Percentiles rank a stretch among this genome's conserved stretches.
These are phyloP conservation scores for Akanthomyces uredinophilus DNA, from an alignment of 2,329 filamentous ascomycete genomes.

Conservation along the genomic window DNA sequence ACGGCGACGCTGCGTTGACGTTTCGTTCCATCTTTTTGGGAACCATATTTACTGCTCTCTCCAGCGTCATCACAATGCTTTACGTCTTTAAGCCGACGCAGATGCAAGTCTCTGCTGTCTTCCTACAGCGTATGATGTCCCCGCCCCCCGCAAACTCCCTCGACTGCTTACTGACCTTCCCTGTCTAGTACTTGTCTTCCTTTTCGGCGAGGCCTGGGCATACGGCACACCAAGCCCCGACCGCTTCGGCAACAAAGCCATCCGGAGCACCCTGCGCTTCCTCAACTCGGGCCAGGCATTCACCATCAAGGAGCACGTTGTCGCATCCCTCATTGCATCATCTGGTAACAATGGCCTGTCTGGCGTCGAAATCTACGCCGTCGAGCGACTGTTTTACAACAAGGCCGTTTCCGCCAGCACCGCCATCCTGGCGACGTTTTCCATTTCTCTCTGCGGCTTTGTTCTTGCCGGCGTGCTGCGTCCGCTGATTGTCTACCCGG, in stretches of 20 bases:
- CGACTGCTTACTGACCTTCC: not conserved
- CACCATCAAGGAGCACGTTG: constrained; percentile 20
- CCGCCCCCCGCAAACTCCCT: not conserved
- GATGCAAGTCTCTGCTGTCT: constrained; percentile 19
- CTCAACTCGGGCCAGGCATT: constrained; percentile 19
- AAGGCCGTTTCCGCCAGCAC: constrained; percentile 21
- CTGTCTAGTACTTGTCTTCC: constrained; percentile 13
- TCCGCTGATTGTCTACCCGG: constrained; percentile 28
- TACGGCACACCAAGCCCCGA: constrained; percentile 14
- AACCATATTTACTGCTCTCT: constrained; percentile 17
- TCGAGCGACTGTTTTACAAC: constrained; percentile 20
- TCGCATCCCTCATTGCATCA: constrained; percentile 19
- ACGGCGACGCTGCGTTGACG: constrained; percentile 20
- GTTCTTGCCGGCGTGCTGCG: constrained; percentile 25
- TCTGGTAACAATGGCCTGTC: constrained; percentile 20
- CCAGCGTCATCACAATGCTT: constrained; percentile 21
- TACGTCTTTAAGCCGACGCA: constrained; percentile 19
- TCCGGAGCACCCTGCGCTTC: constrained; percentile 14
- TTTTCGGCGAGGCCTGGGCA: constrained; percentile 17
- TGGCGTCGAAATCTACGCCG: constrained; percentile 20
- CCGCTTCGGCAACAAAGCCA: constrained; percentile 3
- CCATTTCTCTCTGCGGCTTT: constrained; percentile 26
- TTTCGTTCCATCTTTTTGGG: constrained; percentile 20
- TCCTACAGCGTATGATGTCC: constrained; percentile 18
- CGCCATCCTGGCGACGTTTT: constrained; percentile 25